A percentile compares a stretch with the other conserved stretches of the same genome.
phyloP scores from a whole-genome alignment of 2,329 filamentous ascomycete species.

The Stemphylium vesicarium region DNA sequence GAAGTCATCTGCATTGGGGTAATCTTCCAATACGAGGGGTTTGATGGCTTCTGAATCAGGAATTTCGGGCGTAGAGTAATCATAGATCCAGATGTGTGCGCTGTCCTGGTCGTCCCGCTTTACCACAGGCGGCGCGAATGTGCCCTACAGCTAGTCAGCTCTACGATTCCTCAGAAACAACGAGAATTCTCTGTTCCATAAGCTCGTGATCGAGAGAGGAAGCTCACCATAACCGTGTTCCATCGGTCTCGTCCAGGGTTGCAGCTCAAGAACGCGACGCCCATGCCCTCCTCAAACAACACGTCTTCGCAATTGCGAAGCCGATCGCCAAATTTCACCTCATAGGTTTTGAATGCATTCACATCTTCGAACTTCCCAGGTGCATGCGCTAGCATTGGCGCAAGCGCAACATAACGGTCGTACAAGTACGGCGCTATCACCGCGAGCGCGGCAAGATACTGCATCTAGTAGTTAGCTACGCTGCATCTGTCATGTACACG shows the following conservation, averaged over 20 bases:
- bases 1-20: constrained; percentile 40
- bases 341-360: constrained; percentile 32
- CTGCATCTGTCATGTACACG: neutral
- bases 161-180: neutral
- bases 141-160: constrained; percentile 30
- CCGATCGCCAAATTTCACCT: constrained; percentile 44
- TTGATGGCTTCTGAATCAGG: constrained; percentile 27
- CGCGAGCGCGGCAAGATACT: constrained; percentile 23
- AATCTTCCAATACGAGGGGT: constrained; percentile 34
- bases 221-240: constrained; percentile 55
- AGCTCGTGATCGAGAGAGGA: neutral
- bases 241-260: constrained; percentile 52
- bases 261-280: constrained; percentile 53
- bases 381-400: constrained; percentile 26
- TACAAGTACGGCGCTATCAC: constrained; percentile 33
- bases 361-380: constrained; percentile 28
- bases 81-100: constrained; percentile 49
- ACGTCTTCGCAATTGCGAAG: constrained; percentile 55
- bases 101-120: constrained; percentile 19
- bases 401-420: constrained; percentile 32
- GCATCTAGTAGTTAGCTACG: neutral
- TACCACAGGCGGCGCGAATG: constrained; percentile 26
- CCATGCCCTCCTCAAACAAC: constrained; percentile 44
- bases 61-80: constrained; percentile 39
- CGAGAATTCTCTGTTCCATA: no score